Base-by-base conservation (phyloP, 75 land plant genomes). In the Ceratopteris richardii region DNA sequence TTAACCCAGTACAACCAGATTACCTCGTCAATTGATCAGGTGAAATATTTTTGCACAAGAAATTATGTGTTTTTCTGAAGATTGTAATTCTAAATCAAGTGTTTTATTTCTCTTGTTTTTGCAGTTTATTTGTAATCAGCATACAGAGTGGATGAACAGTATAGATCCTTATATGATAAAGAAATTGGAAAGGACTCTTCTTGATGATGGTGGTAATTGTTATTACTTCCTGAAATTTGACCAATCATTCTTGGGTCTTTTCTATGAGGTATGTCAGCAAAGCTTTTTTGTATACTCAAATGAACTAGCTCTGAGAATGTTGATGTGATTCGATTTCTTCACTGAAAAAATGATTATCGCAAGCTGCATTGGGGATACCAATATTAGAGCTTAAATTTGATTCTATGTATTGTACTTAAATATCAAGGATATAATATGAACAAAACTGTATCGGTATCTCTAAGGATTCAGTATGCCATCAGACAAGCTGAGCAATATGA, bases 181-280 rank as follows among this genome's bases (percentile, higher is more conserved):
- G 25, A 69, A 41, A 44, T 33, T 69, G 16, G 56, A 69, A 20
- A 69, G 14, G 16, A 62, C 21, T 17, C 26, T 69, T 3, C 51
- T 69, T 36, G 66, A 61, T 24, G 71, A 69, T 61, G 66, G 44
- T 54, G 71, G 65, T 33, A 60, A 69, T 53, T 65, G 65, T 17
- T 65, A 53, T 18, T 48, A 62, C 27, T 47, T 61, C 11, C 30
- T 69, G 33, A 63, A 69, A 23, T 69, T 55, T 31, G 71, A 69
- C 22, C 62, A 56, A 9, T 28, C 51, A 24, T 14, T 69, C 7
- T 57, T 69, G 37, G 65, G 53, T 41, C 17, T 69, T 23, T 61
- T 54, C 25, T 44, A 69, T 21, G 71, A 69, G 71, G 71, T 69
- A 22, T 42, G 47, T 42, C n/a, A n/a, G 16, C 4, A 24, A 10